A percentile compares a stretch with the other conserved stretches of the same genome.
Conservation (phyloP, 2,329 filamentous ascomycete species). For the Neocatenulostroma microsporum region DNA sequence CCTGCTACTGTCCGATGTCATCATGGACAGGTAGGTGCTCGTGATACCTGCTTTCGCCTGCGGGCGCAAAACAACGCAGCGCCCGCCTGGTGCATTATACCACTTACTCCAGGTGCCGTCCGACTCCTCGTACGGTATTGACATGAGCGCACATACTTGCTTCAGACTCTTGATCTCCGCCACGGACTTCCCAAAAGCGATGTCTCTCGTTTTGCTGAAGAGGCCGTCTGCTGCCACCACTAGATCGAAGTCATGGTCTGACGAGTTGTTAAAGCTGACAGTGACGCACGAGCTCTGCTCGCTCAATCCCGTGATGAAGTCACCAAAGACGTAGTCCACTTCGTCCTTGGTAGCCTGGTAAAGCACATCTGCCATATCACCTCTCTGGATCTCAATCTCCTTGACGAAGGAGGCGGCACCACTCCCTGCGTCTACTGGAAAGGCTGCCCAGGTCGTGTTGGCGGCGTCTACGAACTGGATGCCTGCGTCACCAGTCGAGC, state of each 20-base stretch:
- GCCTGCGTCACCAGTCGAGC: slow-evolving; percentile 19
- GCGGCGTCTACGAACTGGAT: slow-evolving; percentile 18
- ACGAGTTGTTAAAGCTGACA: slow-evolving; percentile 6
- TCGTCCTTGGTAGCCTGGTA: slow-evolving; percentile 24
- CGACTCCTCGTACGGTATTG: slow-evolving; percentile 15
- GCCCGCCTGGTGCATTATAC: slow-evolving; percentile 21
- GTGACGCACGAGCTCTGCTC: slow-evolving; percentile 6
- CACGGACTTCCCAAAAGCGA: slow-evolving; percentile 17
- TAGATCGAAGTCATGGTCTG: slow-evolving; percentile 18
- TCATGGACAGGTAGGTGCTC: slow-evolving; percentile 10
- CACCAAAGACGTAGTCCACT: slow-evolving; percentile 15
- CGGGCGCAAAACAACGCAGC: slow-evolving; percentile 21
- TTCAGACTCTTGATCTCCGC: slow-evolving; percentile 16
- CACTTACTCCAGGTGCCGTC: slow-evolving; percentile 24
- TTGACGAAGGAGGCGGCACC: slow-evolving; percentile 31
- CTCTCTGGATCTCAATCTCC: slow-evolving; percentile 50
- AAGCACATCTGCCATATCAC: slow-evolving; percentile 42
- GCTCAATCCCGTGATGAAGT: slow-evolving; percentile 6
- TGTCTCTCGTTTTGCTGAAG: slow-evolving; percentile 18
- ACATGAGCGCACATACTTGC: slow-evolving; percentile 21
- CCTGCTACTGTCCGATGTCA: slow-evolving; percentile 7
- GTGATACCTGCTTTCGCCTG: slow-evolving; percentile 3
- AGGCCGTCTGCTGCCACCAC: slow-evolving; percentile 26
- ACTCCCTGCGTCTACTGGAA: slow-evolving; percentile 16
- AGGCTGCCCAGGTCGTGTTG: slow-evolving; percentile 15